Evolutionary conservation across 1,139 yeast genomes (phyloP).

Genomic region (Saccharomycopsis hybrid): DNA sequence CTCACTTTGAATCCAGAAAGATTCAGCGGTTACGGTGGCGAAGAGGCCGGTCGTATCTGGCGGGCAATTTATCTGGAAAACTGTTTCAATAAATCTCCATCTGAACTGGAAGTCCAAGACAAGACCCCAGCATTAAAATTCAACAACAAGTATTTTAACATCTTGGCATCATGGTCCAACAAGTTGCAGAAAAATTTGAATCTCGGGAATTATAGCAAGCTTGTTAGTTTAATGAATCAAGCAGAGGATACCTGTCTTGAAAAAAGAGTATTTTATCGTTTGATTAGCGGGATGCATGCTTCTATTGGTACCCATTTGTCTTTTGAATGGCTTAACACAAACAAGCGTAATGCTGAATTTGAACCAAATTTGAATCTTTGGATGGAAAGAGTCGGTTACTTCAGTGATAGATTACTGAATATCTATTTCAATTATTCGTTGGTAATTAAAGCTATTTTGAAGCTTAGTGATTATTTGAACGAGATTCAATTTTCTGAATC

Average conservation of each 20-base stretch:
- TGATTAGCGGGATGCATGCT: slow-evolving; percentile 92
- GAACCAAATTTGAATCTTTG: slow-evolving; percentile 77
- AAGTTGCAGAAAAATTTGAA: slow-evolving; percentile 23
- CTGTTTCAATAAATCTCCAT: slow-evolving; percentile 46
- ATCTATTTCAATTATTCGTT: slow-evolving; percentile 90
- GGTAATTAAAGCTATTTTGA: slow-evolving; percentile 73
- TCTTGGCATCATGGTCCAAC: slow-evolving; percentile 18
- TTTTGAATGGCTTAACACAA: slow-evolving; percentile 63
- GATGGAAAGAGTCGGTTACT: slow-evolving; percentile 83
- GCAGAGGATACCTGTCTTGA: slow-evolving; percentile 62
- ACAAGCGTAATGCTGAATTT: slow-evolving; percentile 65
- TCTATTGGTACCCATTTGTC: slow-evolving; percentile 92
- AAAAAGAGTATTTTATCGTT: slow-evolving; percentile 78
- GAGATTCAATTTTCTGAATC: slow-evolving; percentile 43
- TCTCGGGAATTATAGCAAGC: slow-evolving; percentile 21
- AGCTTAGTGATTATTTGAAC: slow-evolving; percentile 44
- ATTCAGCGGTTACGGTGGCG: slow-evolving; percentile 93
- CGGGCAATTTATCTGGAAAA: slow-evolving; percentile 85
- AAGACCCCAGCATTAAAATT: slow-evolving; percentile 8
- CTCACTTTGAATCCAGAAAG: slow-evolving; percentile 88
- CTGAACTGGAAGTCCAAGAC: not conserved
- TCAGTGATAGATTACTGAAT: slow-evolving; percentile 84
- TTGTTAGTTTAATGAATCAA: slow-evolving; percentile 24
- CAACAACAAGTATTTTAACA: slow-evolving; percentile 13
- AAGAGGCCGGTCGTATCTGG: slow-evolving; percentile 91